Evolutionary conservation across 2,329 filamentous ascomycete species (phyloP).

Genomic region (Calonectria multiphialidica): DNA sequence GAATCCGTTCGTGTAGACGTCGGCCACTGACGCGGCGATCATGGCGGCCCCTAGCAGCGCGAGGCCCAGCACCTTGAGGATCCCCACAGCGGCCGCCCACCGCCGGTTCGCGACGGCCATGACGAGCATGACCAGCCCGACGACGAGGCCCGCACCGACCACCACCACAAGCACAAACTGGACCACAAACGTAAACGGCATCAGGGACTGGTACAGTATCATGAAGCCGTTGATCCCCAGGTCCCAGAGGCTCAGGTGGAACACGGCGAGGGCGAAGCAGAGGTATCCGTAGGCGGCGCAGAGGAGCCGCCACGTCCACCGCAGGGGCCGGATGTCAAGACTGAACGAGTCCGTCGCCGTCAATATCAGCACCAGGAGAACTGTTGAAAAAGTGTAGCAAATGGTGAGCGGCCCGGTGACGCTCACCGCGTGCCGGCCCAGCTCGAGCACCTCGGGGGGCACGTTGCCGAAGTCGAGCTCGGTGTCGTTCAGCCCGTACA

Average conservation of each 20-base stretch:
- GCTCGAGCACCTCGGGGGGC: slow-evolving; percentile 1
- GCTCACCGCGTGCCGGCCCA: slow-evolving; percentile 17
- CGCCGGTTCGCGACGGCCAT: not conserved
- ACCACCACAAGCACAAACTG: not conserved
- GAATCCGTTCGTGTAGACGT: not conserved
- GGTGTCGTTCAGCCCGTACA: not conserved
- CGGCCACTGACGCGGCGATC: not conserved
- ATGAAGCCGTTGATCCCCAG: not conserved
- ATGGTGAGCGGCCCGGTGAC: slow-evolving; percentile 14
- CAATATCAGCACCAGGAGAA: not conserved
- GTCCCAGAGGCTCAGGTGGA: slow-evolving; percentile 8
- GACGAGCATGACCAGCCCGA: not conserved
- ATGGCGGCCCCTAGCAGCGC: not conserved
- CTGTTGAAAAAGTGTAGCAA: slow-evolving; percentile 11
- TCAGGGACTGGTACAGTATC: not conserved
- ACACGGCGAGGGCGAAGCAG: not conserved
- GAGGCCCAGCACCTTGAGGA: not conserved
- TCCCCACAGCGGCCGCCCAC: not conserved
- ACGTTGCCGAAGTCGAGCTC: slow-evolving; percentile 15
- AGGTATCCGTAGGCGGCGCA: slow-evolving; percentile 8
- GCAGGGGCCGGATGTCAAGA: not conserved
- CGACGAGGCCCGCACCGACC: not conserved
- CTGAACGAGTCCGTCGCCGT: not conserved
- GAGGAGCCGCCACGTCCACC: not conserved
- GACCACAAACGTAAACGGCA: not conserved